Evolutionary conservation across 2,329 filamentous ascomycete genomes (phyloP).

Genomic region (Metarhizium rileyi): DNA sequence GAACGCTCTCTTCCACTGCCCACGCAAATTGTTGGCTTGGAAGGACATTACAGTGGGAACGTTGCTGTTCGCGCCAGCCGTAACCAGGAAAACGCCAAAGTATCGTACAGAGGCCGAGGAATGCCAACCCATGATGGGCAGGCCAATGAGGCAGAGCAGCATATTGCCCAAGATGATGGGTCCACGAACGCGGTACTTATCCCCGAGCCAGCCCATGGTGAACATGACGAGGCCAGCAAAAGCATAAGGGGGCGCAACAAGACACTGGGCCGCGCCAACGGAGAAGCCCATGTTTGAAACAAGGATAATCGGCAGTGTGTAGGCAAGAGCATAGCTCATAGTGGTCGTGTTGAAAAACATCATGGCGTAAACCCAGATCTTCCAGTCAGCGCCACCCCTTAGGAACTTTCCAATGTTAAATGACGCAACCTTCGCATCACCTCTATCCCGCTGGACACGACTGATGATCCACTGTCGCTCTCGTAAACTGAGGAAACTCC

Average conservation of each 20-base stretch:
- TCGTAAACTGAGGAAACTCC: constrained; percentile 40
- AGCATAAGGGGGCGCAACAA: constrained; percentile 60
- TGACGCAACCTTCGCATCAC: constrained; percentile 43
- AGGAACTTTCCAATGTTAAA: constrained; percentile 41
- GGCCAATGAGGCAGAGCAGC: constrained; percentile 55
- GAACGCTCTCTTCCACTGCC: constrained; percentile 81
- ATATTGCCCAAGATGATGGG: constrained; percentile 58
- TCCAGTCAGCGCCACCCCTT: constrained; percentile 37
- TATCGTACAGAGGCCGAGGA: constrained; percentile 49
- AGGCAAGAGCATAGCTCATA: constrained; percentile 65
- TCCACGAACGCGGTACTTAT: constrained; percentile 56
- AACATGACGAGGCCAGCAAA: constrained; percentile 57
- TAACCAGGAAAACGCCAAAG: constrained; percentile 67
- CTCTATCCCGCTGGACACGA: constrained; percentile 47
- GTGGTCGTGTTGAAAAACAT: constrained; percentile 60
- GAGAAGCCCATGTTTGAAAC: constrained; percentile 51
- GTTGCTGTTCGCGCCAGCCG: constrained; percentile 69
- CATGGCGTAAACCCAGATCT: constrained; percentile 52
- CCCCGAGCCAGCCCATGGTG: constrained; percentile 50
- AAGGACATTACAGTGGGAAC: constrained; percentile 66
- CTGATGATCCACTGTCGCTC: constrained; percentile 45
- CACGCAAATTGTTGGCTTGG: constrained; percentile 80
- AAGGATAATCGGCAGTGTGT: constrained; percentile 71
- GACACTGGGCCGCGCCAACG: constrained; percentile 55
- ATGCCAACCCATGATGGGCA: constrained; percentile 64